These are phyloP conservation scores for Boletus subparvulus DNA, from an alignment of 768 basidiomycete species.

Conservation along the genomic window DNA sequence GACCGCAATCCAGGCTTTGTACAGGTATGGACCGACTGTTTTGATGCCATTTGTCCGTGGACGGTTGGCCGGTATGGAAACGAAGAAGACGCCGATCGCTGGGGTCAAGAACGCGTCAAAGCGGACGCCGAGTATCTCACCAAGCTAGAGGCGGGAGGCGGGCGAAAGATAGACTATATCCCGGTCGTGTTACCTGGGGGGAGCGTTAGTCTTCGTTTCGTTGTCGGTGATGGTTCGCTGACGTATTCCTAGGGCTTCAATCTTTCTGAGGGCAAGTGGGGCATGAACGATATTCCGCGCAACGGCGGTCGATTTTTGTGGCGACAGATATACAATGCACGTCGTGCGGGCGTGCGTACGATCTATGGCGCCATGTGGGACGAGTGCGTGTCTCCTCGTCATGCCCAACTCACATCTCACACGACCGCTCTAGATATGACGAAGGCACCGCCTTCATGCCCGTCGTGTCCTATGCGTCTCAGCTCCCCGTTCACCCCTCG, in stretches of 20 bases:
- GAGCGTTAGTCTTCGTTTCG: slow-evolving; percentile 53
- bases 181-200: slow-evolving; percentile 82
- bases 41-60: slow-evolving; percentile 83
- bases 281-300: slow-evolving; percentile 67
- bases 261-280: slow-evolving; percentile 67
- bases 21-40: slow-evolving; percentile 71
- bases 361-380: slow-evolving; percentile 91
- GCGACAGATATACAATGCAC: slow-evolving; percentile 73
- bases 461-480: slow-evolving; percentile 53
- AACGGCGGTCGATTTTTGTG: slow-evolving; percentile 78
- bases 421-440: slow-evolving; percentile 55
- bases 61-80: slow-evolving; percentile 69
- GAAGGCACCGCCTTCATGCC: slow-evolving; percentile 86
- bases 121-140: slow-evolving; percentile 62
- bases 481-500: slow-evolving; percentile 59
- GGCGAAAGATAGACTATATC: slow-evolving; percentile 71
- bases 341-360: slow-evolving; percentile 55
- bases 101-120: slow-evolving; percentile 60
- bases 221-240: neutral
- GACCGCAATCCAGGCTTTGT: slow-evolving; percentile 66
- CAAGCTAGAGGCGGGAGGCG: slow-evolving; percentile 43
- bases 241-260: slow-evolving; percentile 56
- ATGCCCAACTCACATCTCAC: neutral
- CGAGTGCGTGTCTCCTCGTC: slow-evolving; percentile 45
- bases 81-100: slow-evolving; percentile 60